A percentile compares a stretch with the other conserved stretches of the same genome.
Evolutionary conservation across 2,329 filamentous ascomycete genomes (phyloP).

Genomic region (Xylariaceae sp.): DNA sequence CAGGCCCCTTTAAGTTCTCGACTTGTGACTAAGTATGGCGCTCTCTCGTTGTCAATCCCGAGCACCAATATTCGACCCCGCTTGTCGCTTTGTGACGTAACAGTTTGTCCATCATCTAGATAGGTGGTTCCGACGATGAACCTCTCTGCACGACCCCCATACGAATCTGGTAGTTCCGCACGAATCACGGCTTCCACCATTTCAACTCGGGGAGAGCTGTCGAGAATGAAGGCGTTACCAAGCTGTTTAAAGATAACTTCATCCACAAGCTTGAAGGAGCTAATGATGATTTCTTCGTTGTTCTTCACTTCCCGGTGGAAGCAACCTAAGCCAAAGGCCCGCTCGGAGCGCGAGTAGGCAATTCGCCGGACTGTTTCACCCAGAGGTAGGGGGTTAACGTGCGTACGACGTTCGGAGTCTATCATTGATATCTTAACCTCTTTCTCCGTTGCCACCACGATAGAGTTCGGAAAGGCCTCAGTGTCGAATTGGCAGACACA

Average conservation of each 20-base stretch:
- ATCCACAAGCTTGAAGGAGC: constrained; percentile 87
- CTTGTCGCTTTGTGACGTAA: constrained; percentile 51
- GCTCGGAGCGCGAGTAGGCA: constrained; percentile 79
- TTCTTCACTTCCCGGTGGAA: constrained; percentile 74
- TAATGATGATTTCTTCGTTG: constrained; percentile 77
- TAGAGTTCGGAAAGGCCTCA: constrained; percentile 78
- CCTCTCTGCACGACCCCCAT: constrained; percentile 68
- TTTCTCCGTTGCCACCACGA: constrained; percentile 78
- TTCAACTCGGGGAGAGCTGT: constrained; percentile 60
- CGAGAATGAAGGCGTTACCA: constrained; percentile 69
- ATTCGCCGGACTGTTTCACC: constrained; percentile 85
- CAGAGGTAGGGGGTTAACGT: constrained; percentile 80
- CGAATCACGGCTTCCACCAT: constrained; percentile 85
- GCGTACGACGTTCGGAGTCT: constrained; percentile 84
- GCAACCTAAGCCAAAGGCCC: constrained; percentile 85
- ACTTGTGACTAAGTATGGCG: constrained; percentile 73
- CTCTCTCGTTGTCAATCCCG: constrained; percentile 77
- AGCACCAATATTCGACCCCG: constrained; percentile 83
- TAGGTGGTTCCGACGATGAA: constrained; percentile 93
- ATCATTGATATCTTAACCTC: constrained; percentile 81
- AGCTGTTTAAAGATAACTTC: constrained; percentile 85
- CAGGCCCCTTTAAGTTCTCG: constrained; percentile 79
- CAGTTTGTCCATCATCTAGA: constrained; percentile 63
- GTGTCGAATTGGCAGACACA: constrained; percentile 84
- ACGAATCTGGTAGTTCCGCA: constrained; percentile 68